Conservation (phyloP, 2,329 filamentous ascomycete genomes). For the Helotiales sp. region DNA sequence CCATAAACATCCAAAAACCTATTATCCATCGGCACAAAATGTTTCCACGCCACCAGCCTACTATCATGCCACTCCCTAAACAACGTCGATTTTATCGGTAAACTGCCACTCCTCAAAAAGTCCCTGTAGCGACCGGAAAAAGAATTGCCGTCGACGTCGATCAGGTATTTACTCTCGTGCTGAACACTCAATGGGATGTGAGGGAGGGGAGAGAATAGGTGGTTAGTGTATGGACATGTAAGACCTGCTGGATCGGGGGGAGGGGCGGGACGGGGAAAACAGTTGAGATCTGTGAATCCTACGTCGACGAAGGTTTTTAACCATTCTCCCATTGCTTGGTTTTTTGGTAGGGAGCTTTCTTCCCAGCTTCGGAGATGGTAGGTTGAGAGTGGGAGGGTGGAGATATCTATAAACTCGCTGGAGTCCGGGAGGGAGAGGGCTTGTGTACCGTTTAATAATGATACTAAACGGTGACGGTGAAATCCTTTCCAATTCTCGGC, state of each 20-base stretch:
- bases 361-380: constrained; percentile 5
- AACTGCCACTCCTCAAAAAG: constrained; percentile 64
- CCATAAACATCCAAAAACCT: constrained; percentile 70
- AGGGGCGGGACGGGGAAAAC: constrained; percentile 35
- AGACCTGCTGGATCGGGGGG: constrained; percentile 31
- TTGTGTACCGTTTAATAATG: constrained; percentile 49
- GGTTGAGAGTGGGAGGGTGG: constrained; percentile 17
- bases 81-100: constrained; percentile 74
- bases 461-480: constrained; percentile 55
- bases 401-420: constrained; percentile 43
- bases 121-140: constrained; percentile 67
- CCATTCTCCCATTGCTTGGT: constrained; percentile 45
- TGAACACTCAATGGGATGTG: constrained; percentile 6
- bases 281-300: constrained; percentile 14
- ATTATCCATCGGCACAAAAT: constrained; percentile 78
- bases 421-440: constrained; percentile 40
- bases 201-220: constrained; percentile 39
- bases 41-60: constrained; percentile 71
- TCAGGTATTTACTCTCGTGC: constrained; percentile 61
- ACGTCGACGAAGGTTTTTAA: constrained; percentile 10
- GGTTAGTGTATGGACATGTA: constrained; percentile 42
- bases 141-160: constrained; percentile 73
- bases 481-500: constrained; percentile 52
- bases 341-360: constrained; percentile 37
- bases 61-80: constrained; percentile 79